A percentile compares a stretch with the other conserved stretches of the same genome.
These are phyloP conservation scores for Colletotrichum paranaense DNA, from an alignment of 2,329 filamentous ascomycete genomes.

Conservation along the genomic window DNA sequence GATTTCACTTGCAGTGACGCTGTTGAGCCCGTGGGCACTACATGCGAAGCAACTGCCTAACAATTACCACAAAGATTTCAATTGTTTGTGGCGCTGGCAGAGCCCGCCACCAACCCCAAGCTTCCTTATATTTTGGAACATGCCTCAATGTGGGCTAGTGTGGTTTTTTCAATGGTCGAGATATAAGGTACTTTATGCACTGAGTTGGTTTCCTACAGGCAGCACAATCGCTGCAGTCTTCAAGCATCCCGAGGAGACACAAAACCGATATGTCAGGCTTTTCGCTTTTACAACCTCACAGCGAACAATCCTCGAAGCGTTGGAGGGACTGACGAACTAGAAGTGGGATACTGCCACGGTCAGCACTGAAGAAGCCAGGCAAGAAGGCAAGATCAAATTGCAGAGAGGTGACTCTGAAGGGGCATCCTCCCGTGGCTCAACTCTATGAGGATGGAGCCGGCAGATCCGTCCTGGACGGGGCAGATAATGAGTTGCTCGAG, in stretches of 20 bases:
- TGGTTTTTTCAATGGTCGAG: too few species aligned
- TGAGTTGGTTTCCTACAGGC: too few species aligned
- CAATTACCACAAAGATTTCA: rapidly evolving
- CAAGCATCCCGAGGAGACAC: not conserved
- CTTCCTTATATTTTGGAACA: too few species aligned
- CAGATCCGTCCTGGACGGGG: not conserved
- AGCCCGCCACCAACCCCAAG: too few species aligned
- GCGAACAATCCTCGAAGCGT: not conserved
- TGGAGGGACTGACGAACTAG: not conserved
- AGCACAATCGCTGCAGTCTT: not conserved
- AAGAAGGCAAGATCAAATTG: not conserved
- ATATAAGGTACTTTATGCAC: too few species aligned
- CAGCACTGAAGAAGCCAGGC: not conserved
- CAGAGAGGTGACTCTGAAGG: not conserved
- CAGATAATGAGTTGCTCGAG: not conserved
- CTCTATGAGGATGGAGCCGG: not conserved
- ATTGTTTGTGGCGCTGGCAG: too few species aligned
- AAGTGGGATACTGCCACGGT: not conserved
- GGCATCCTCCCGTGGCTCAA: not conserved
- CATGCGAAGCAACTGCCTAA: too few species aligned
- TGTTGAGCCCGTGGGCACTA: too few species aligned
- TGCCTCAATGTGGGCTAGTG: too few species aligned
- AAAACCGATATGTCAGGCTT: not conserved
- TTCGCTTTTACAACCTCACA: not conserved
- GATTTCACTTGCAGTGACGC: too few species aligned